Evolutionary conservation across 2,329 filamentous ascomycete species (phyloP), one percentile per base, ranked within the genome.

Genomic region (Alternaria gansuensis): DNA sequence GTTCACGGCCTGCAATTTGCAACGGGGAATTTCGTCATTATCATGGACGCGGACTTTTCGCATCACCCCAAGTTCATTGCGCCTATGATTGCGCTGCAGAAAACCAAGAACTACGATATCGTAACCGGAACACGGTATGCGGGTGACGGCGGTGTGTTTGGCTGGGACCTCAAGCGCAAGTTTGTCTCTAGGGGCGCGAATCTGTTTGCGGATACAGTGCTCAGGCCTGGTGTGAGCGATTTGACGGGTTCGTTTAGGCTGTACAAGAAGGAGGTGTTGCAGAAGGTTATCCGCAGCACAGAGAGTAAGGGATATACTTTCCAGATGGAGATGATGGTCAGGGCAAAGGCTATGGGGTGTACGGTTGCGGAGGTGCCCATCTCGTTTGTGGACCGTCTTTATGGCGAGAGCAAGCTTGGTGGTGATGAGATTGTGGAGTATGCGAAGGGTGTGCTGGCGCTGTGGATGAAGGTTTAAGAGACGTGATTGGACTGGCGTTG

Each of bases 311-410:
- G 95, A 3, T 99, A 98, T 79, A 94, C 91, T 39, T 99, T 99
- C 84, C 95, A 99, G 87, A 99, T 99, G 95, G 94, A 97, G 85
- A 90, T 99, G 88, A 98, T 97, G 89, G 94, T 98, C 8, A 86
- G 93, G 62, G 95, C 95, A 33, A 97, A 97, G 87, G 91, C 90
- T 14, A 93, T 97, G 91, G 94, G 95, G 1, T 96, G 87, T 82
- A 91, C 89, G 36, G 94, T 99, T 31, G 92, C 91, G 14, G 95
- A 99, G 84, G 94, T 97, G 61, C 95, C 95, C 11, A 99, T 99
- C 68, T 91, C 87, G 24, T 99, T 99, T 78, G 95, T 71, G 39
- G 96, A 99, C 78, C 88, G 95, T 57, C 80, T 99, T 45, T 99
- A 97, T 77, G 95, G 95, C 31, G 94, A 97, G 82, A 93, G 89